Conservation (phyloP, 2,329 filamentous ascomycete genomes). For the Clonostachys rhizophaga region DNA sequence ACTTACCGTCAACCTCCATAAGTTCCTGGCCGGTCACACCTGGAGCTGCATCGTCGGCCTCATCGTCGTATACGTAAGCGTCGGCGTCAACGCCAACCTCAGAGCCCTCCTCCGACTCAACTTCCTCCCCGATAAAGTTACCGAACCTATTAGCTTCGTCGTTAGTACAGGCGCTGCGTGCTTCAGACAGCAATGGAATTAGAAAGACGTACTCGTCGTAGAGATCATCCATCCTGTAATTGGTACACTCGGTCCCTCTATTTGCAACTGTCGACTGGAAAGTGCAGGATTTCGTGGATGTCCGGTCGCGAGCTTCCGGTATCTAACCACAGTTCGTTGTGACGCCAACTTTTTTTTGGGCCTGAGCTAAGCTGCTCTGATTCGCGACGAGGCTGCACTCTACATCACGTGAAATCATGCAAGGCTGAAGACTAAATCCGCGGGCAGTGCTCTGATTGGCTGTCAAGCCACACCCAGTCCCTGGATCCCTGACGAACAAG, state of each 20-base stretch:
- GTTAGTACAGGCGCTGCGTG: neutral
- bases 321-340: neutral
- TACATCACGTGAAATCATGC: conserved; percentile 2
- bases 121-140: conserved; percentile 95
- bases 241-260: neutral
- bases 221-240: conserved; percentile 74
- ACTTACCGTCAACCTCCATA: conserved; percentile 84
- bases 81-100: conserved; percentile 68
- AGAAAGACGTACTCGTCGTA: conserved; percentile 73
- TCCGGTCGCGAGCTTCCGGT: neutral
- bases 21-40: conserved; percentile 70
- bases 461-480: neutral
- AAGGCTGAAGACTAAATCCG: conserved; percentile 1
- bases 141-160: conserved; percentile 63
- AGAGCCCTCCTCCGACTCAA: conserved; percentile 79
- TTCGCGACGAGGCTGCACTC: conserved; percentile 2
- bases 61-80: conserved; percentile 80
- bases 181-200: neutral
- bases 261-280: neutral
- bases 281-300: neutral
- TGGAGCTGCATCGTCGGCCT: conserved; percentile 54
- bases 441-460: neutral
- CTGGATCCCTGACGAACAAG: no score
- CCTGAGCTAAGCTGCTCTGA: neutral
- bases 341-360: conserved; percentile 2